Base-by-base conservation (phyloP, 306 rosid species). In the Neltuma alba region DNA sequence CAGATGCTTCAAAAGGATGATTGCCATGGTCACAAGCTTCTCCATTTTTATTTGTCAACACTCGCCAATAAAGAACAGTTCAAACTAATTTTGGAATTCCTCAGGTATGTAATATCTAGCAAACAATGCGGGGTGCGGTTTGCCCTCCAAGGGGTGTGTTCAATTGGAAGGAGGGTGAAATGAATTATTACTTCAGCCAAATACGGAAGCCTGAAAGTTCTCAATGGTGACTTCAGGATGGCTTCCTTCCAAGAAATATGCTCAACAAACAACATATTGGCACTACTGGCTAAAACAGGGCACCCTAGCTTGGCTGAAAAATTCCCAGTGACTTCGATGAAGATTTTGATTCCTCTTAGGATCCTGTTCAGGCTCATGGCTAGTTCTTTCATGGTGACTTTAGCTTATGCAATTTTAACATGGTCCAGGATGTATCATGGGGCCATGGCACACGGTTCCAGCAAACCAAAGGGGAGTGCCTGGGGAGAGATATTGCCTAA, bases 391-490 rank as follows among this genome's bases (percentile, higher is more conserved):
- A n/a, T n/a, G n/a, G n/a, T n/a, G n/a, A n/a, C 62, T 55, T 23
- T 9, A 12, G 62, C 31, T 55, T 28, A 60, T 27, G 66, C 36
- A 30, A 7, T 5, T 61, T 31, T 61, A 37, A 58, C 64, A 27
- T 25, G 18, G 64, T 18, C 25, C 25, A 58, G 6, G 34, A 34
- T 12, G 63, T 23, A 9, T 5, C 45, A 34, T 65, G 15, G 28
- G 70, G 70, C 9, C 71, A 37, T 65, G n/a, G 34, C 33, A 67
- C 50, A 16, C 9, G 12, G 12, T 40, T 27, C 52, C n/a, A 66
- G 28, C 50, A 42, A 7, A 23, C 21, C 57, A 41, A 57, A 58
- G 62, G 62, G 47, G n/a, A 31, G 82, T 25, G 68, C 68, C 54
- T 2, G 37, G 25, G 10, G 38, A 77, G 41, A 30, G 11, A 41